A percentile compares a stretch with the other conserved stretches of the same genome.
phyloP scores from a whole-genome alignment of 1,139 yeast species.

The Casaregolazyma suthepensis region DNA sequence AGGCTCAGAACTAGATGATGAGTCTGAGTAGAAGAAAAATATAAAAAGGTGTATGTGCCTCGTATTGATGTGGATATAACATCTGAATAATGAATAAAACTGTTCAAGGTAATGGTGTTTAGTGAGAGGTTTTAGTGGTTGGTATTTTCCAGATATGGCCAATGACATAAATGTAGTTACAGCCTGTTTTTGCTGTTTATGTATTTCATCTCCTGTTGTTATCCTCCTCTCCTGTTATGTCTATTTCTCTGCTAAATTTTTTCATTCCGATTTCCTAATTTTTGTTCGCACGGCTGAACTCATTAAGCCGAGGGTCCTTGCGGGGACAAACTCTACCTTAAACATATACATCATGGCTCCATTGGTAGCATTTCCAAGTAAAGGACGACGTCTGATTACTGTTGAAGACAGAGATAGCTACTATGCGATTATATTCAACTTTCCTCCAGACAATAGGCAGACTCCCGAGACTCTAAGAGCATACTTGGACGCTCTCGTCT shows the following conservation, averaged over 20 bases:
- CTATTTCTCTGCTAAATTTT: neutral
- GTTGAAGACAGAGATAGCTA: constrained; percentile 16
- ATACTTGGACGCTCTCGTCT: constrained; percentile 30
- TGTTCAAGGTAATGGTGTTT: neutral
- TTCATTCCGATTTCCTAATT: neutral
- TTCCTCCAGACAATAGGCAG: constrained; percentile 35
- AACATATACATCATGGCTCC: constrained; percentile 2
- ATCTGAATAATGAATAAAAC: neutral
- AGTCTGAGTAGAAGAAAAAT: neutral
- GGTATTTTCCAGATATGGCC: too few species aligned
- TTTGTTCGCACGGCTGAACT: neutral
- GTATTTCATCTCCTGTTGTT: too few species aligned
- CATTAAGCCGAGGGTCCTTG: neutral
- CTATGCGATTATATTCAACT: constrained; percentile 29
- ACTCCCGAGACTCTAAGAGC: constrained; percentile 30
- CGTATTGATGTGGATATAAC: neutral
- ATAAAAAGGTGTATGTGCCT: neutral
- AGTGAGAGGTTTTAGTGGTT: too few species aligned
- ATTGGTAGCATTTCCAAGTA: constrained; percentile 7
- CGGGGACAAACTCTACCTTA: neutral
- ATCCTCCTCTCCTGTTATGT: too few species aligned
- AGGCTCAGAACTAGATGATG: constrained; percentile 44
- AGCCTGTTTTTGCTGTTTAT: too few species aligned
- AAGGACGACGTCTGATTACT: constrained; percentile 1
- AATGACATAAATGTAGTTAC: too few species aligned